Conservation (phyloP, 768 basidiomycete species). For the Pleurotus ostreatus region DNA sequence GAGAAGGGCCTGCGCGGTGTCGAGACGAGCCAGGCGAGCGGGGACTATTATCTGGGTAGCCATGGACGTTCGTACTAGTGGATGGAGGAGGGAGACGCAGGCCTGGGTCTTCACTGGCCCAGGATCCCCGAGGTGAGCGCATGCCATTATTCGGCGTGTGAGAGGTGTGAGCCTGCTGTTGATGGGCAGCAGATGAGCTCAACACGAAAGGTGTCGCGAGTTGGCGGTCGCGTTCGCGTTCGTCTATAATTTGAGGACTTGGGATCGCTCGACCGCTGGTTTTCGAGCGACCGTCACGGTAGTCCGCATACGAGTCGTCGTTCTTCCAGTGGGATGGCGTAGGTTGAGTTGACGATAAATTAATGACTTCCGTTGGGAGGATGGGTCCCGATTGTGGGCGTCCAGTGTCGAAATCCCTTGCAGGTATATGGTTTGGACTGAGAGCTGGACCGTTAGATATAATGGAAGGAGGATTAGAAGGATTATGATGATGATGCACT, state of each 20-base stretch:
- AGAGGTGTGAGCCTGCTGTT: conserved; percentile 12
- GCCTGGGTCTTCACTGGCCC: conserved; percentile 28
- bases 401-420: conserved; percentile 27
- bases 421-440: conserved; percentile 8
- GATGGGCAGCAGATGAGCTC: conserved; percentile 39
- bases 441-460: not conserved
- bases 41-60: conserved; percentile 25
- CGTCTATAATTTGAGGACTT: conserved; percentile 36
- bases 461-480: conserved; percentile 12
- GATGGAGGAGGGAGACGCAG: conserved; percentile 29
- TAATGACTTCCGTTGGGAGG: conserved; percentile 50
- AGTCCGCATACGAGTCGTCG: conserved; percentile 25
- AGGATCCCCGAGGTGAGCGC: conserved; percentile 28
- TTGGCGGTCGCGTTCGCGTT: conserved; percentile 49
- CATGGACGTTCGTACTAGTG: conserved; percentile 21
- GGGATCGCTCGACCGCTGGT: conserved; percentile 34
- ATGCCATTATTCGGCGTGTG: conserved; percentile 20
- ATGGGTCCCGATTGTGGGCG: conserved; percentile 31
- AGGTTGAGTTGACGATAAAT: conserved; percentile 36
- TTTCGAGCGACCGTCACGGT: conserved; percentile 22
- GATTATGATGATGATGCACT: conserved; percentile 34
- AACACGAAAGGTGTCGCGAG: conserved; percentile 52
- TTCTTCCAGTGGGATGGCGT: conserved; percentile 36
- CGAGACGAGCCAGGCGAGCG: conserved; percentile 39
- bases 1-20: conserved; percentile 21